Percentiles rank a stretch among this genome's conserved stretches.
Evolutionary conservation across 352 stramenopile genomes (phyloP).

Genomic region (Phytophthora lateralis): DNA sequence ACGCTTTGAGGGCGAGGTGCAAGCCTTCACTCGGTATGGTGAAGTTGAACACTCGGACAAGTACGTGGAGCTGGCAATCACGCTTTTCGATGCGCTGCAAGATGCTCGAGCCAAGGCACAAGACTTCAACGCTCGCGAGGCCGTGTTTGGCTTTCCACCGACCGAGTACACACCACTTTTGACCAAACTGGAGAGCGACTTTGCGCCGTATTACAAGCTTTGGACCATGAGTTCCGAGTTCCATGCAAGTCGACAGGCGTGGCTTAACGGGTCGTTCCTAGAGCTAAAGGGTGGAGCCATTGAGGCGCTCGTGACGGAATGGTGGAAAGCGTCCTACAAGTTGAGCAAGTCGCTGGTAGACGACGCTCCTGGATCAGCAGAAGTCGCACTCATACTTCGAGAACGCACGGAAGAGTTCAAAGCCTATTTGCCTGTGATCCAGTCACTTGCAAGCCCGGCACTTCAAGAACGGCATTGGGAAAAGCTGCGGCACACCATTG

Average conservation of each 20-base stretch:
- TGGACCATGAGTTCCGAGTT: slow-evolving; percentile 97
- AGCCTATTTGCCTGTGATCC: slow-evolving; percentile 92
- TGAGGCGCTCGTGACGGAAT: slow-evolving; percentile 90
- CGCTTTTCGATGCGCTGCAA: slow-evolving; percentile 89
- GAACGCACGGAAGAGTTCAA: slow-evolving; percentile 94
- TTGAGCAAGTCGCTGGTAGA: slow-evolving; percentile 91
- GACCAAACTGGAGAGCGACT: slow-evolving; percentile 83
- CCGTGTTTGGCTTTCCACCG: slow-evolving; percentile 92
- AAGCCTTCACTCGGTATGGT: slow-evolving; percentile 88
- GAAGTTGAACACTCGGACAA: slow-evolving; percentile 90
- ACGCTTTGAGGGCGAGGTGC: slow-evolving; percentile 88
- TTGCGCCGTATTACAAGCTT: slow-evolving; percentile 93
- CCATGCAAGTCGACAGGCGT: slow-evolving; percentile 89
- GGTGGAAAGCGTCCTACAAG: slow-evolving; percentile 94
- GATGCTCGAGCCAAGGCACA: slow-evolving; percentile 90
- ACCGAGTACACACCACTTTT: slow-evolving; percentile 91
- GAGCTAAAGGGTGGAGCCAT: slow-evolving; percentile 91
- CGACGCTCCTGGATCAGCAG: slow-evolving; percentile 83
- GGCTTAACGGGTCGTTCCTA: slow-evolving; percentile 92
- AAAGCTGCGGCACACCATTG: slow-evolving; percentile 88
- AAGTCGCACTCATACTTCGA: slow-evolving; percentile 87
- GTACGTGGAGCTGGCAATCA: slow-evolving; percentile 88
- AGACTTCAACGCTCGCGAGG: slow-evolving; percentile 93
- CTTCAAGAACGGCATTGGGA: slow-evolving; percentile 94
- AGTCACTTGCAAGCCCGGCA: slow-evolving; percentile 90